Conservation (phyloP, 768 basidiomycete species). For the Rhizopogon vinicolor region DNA sequence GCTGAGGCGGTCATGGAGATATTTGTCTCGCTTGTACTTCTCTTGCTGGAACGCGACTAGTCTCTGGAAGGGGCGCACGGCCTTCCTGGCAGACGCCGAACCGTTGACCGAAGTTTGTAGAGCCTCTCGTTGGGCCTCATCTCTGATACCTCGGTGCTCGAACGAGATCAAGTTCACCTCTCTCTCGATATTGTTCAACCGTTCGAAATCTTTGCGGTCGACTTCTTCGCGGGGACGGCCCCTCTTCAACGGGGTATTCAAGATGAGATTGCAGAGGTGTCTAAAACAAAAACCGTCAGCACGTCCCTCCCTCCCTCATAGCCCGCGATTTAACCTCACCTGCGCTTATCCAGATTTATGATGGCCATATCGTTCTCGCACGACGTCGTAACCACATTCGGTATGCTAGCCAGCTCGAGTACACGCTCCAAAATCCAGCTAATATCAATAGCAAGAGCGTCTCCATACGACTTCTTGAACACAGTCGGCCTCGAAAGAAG, state of each 20-base stretch:
- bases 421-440: constrained; percentile 83
- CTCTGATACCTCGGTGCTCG: constrained; percentile 68
- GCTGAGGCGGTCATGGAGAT: constrained; percentile 61
- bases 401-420: constrained; percentile 71
- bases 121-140: constrained; percentile 69
- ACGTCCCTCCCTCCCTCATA: neutral
- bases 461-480: constrained; percentile 39
- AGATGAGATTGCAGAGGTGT: constrained; percentile 62
- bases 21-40: constrained; percentile 75
- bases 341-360: constrained; percentile 79
- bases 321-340: constrained; percentile 37
- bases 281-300: constrained; percentile 32
- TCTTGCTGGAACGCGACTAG: constrained; percentile 67
- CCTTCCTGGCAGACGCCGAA: constrained; percentile 46
- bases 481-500: constrained; percentile 50
- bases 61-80: constrained; percentile 60
- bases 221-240: constrained; percentile 48
- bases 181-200: constrained; percentile 71
- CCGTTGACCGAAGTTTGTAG: constrained; percentile 37
- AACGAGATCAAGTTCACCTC: constrained; percentile 59
- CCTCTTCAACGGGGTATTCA: constrained; percentile 43
- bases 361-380: constrained; percentile 53
- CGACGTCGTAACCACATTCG: constrained; percentile 59
- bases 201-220: constrained; percentile 66
- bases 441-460: constrained; percentile 65